Evolutionary conservation across 2,329 filamentous ascomycete genomes (phyloP).

Genomic region (Teratosphaeria viscida): DNA sequence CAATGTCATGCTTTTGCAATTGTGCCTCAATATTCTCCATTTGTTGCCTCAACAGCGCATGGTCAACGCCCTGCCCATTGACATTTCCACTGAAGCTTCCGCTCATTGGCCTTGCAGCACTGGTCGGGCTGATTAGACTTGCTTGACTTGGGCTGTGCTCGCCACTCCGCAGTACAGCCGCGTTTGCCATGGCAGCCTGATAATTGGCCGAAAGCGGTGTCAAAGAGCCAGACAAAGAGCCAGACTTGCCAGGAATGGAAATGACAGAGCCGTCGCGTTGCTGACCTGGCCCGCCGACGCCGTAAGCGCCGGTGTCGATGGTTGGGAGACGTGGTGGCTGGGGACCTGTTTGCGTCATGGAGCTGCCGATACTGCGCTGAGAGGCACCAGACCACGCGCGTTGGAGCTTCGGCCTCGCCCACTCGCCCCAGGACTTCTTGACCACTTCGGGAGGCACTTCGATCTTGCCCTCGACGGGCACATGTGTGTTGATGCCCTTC

Average conservation of each 20-base stretch:
- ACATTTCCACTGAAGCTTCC: constrained; percentile 3
- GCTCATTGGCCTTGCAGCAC: constrained; percentile 5
- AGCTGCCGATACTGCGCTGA: constrained; percentile 2
- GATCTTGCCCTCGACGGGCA: constrained; percentile 17
- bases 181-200: background rate
- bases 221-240: background rate
- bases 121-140: constrained; percentile 15
- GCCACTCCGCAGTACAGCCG: constrained; percentile 1
- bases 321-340: background rate
- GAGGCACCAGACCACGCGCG: constrained; percentile 21
- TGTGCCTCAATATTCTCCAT: constrained; percentile 22
- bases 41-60: constrained; percentile 16
- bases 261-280: background rate
- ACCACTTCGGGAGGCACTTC: constrained; percentile 10
- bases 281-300: background rate
- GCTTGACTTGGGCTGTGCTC: constrained; percentile 5
- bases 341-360: background rate
- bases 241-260: background rate
- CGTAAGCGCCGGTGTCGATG: background rate
- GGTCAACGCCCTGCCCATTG: constrained; percentile 11
- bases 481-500: constrained; percentile 17
- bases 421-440: constrained; percentile 22
- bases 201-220: background rate
- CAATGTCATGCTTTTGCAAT: constrained; percentile 15
- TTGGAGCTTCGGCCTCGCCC: constrained; percentile 22